Percentiles rank a stretch among this genome's conserved stretches.
These are phyloP conservation scores for Moringa oleifera DNA, from an alignment of 345 rosid genomes.

Conservation along the genomic window DNA sequence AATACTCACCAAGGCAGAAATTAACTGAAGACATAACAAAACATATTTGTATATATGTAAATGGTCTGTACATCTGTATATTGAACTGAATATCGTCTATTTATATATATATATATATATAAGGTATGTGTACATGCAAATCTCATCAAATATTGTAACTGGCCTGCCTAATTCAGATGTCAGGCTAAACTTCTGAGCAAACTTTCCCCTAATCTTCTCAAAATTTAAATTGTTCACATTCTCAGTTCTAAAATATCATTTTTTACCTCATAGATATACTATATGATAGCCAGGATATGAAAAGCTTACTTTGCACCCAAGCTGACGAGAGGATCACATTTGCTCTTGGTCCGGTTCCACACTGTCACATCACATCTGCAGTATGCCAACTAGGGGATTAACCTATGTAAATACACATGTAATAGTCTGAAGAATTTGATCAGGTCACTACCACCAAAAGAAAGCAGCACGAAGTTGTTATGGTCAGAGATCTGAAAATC, in stretches of 20 bases:
- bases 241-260: background rate
- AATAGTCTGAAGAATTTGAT: no score
- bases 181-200: background rate
- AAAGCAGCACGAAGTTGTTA: background rate
- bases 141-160: background rate
- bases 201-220: no score
- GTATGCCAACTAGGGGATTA: background rate
- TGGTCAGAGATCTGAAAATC: background rate
- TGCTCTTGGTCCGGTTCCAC: constrained; percentile 92
- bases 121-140: no score
- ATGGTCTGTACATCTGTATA: no score
- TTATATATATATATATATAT: no score
- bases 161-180: background rate
- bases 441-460: background rate
- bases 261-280: background rate
- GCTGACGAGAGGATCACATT: constrained; percentile 80
- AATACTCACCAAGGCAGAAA: no score
- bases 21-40: no score
- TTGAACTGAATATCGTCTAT: no score
- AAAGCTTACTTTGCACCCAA: constrained; percentile 80
- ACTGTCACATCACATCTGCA: constrained; percentile 80
- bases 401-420: no score
- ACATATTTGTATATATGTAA: no score
- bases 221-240: background rate
- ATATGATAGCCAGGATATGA: background rate